A percentile compares a stretch with the other conserved stretches of the same genome.
phyloP scores from a whole-genome alignment of 441 rosid genomes.

The California macrophylla region DNA sequence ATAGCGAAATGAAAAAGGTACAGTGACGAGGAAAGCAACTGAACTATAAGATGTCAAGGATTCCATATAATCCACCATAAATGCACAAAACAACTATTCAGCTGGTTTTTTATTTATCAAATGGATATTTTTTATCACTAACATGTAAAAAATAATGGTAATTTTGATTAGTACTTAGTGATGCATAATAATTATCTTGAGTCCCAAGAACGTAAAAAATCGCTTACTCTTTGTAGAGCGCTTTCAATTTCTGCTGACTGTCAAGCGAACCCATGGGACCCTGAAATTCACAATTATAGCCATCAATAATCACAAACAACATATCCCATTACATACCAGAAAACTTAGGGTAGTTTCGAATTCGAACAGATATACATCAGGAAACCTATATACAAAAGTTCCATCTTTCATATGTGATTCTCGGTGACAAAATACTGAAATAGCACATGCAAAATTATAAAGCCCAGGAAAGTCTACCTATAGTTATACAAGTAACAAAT shows the following conservation, averaged over 20 bases:
- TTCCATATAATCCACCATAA: background rate
- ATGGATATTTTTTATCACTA: background rate
- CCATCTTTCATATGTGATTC: background rate
- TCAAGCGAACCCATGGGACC: slow-evolving; percentile 34
- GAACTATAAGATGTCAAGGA: too few relatives aligned
- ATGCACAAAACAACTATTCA: background rate
- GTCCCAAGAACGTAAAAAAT: background rate
- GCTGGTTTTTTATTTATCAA: background rate
- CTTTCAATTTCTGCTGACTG: slow-evolving; percentile 48
- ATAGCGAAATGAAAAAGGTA: too few relatives aligned
- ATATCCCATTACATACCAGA: background rate
- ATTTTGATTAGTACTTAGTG: background rate
- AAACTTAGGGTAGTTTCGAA: background rate
- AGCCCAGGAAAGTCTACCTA: background rate
- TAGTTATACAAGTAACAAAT: background rate
- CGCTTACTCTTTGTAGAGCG: slow-evolving; percentile 60
- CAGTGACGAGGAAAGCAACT: too few relatives aligned
- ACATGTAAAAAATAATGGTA: too few relatives aligned
- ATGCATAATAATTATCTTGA: background rate
- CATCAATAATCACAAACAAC: background rate
- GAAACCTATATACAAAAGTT: background rate
- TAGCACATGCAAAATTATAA: too few relatives aligned
- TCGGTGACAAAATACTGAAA: too few relatives aligned
- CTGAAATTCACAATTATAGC: slow-evolving; percentile 21
- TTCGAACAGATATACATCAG: background rate